A percentile compares a stretch with the other conserved stretches of the same genome.
These are phyloP conservation scores for Polytrichum commune DNA, from an alignment of 225 moss, liverwort and hornwort genomes.

Conservation along the genomic window DNA sequence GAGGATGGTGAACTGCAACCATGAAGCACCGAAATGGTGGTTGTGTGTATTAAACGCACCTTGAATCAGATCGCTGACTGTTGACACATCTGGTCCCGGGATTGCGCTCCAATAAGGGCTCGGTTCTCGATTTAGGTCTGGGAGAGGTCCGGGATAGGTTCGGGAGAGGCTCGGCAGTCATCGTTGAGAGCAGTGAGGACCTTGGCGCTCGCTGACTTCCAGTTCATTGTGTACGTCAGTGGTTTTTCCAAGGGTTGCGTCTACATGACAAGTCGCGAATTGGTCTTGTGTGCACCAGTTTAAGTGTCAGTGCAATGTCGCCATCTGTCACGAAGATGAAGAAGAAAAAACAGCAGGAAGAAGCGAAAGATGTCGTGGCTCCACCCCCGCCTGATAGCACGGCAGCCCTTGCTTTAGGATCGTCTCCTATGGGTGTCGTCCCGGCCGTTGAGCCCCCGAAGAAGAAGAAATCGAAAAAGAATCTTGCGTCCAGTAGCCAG, in stretches of 20 bases:
- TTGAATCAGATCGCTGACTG: background rate
- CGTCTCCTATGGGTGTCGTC: background rate
- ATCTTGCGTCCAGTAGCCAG: background rate
- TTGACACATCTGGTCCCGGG: background rate
- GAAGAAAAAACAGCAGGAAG: background rate
- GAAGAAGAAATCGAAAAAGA: background rate
- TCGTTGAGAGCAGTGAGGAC: background rate
- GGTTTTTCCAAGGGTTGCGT: no score
- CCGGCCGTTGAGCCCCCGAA: background rate
- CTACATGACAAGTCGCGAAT: background rate
- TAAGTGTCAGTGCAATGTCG: background rate
- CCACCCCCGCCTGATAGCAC: background rate
- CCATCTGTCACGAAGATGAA: conserved; percentile 1
- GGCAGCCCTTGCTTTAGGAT: background rate
- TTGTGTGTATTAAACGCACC: background rate
- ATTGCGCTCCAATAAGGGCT: no score
- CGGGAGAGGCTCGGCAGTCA: background rate
- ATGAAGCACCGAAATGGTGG: background rate
- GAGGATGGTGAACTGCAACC: background rate
- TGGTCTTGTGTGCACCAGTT: background rate
- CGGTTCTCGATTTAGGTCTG: background rate
- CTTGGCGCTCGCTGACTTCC: background rate
- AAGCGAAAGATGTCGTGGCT: background rate
- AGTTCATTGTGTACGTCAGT: background rate
- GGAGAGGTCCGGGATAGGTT: background rate